phyloP scores from a whole-genome alignment of 116 monocot genomes.

The Dioscorea cayenensis region DNA sequence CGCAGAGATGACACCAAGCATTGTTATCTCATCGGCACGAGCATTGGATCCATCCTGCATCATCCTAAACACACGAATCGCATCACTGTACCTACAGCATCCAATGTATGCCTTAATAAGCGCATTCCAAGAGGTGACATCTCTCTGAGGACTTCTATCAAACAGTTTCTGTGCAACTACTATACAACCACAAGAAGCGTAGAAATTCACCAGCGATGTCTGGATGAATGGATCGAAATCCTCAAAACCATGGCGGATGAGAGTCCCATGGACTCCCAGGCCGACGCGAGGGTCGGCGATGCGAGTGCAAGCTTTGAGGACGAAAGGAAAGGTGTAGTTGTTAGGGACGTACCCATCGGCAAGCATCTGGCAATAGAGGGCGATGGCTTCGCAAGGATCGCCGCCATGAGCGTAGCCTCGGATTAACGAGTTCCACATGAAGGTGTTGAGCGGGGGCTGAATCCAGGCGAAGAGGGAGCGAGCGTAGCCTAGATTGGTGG shows the following conservation, averaged over 20 bases:
- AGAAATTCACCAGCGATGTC: conserved; percentile 40
- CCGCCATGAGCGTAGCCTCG: conserved; percentile 43
- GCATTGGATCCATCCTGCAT: conserved; percentile 24
- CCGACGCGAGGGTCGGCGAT: conserved; percentile 21
- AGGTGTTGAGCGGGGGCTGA: conserved; percentile 25
- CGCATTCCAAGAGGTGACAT: conserved; percentile 58
- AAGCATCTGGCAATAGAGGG: conserved; percentile 39
- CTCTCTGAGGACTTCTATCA: conserved; percentile 31
- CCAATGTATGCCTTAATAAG: conserved; percentile 47
- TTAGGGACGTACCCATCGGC: conserved; percentile 24
- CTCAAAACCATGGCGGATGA: conserved; percentile 40
- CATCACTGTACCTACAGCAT: conserved; percentile 26
- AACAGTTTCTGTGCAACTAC: conserved; percentile 41
- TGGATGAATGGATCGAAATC: conserved; percentile 42
- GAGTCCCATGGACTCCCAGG: conserved; percentile 31
- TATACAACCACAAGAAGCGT: conserved; percentile 27
- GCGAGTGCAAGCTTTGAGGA: conserved; percentile 39
- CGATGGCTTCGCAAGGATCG: conserved; percentile 17
- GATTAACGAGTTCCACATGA: conserved; percentile 61
- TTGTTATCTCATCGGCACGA: conserved; percentile 46
- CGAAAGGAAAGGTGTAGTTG: conserved; percentile 63
- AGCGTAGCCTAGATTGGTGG: conserved; percentile 36
- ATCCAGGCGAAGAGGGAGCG: conserved; percentile 27
- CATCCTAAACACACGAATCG: conserved; percentile 25
- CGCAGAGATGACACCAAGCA: conserved; percentile 45